Evolutionary conservation across 257 asterid genomes (phyloP).

Genomic region (Capsicum chinense): DNA sequence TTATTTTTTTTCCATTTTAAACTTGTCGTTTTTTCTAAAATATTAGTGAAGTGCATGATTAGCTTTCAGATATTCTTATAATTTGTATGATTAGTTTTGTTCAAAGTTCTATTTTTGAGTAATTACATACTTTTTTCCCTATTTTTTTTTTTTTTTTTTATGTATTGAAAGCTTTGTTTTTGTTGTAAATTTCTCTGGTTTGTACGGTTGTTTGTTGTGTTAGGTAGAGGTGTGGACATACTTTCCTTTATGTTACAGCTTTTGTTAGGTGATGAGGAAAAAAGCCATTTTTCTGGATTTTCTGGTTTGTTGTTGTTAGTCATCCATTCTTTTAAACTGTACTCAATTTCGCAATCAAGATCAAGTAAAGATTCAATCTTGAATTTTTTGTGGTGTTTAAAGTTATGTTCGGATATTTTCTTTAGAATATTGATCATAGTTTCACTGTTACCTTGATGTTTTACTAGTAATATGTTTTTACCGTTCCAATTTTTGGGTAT

Average conservation of each 20-base stretch:
- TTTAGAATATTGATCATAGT: background rate
- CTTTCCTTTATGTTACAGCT: constrained; percentile 22
- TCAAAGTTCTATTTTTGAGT: background rate
- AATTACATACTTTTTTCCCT: background rate
- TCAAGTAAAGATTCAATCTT: background rate
- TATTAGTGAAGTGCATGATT: background rate
- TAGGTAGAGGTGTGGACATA: constrained; percentile 36
- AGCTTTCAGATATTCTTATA: background rate
- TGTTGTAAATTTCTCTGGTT: background rate
- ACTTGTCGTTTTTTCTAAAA: background rate
- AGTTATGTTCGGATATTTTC: background rate
- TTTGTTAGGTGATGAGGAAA: background rate
- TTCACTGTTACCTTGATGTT: background rate
- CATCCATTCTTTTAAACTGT: background rate
- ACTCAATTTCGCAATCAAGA: background rate
- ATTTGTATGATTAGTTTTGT: constrained; percentile 9
- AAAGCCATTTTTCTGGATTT: background rate
- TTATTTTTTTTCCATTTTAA: background rate
- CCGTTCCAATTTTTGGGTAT: background rate
- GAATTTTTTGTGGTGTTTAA: background rate
- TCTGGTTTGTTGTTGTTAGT: background rate
- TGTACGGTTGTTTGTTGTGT: constrained; percentile 28
- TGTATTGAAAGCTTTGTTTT: background rate
- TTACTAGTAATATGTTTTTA: background rate
- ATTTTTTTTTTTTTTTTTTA: background rate